phyloP scores from a whole-genome alignment of 805 yeast species.

The Dipodascopsis uninucleata region DNA sequence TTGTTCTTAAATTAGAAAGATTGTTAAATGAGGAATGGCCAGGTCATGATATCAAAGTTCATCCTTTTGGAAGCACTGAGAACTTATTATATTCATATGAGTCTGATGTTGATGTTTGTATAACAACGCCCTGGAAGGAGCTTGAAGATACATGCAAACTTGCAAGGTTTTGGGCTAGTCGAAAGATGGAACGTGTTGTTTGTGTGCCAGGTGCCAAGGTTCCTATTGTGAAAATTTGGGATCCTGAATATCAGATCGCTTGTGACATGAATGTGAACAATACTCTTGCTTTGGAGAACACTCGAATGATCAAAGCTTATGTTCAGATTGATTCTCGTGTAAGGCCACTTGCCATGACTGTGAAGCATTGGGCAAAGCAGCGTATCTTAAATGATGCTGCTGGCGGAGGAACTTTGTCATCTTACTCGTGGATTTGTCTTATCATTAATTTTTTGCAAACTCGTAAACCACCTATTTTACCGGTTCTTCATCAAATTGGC shows the following conservation, averaged over 20 bases:
- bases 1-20: conserved; percentile 23
- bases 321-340: conserved; percentile 30
- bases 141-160: conserved; percentile 27
- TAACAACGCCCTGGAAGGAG: conserved; percentile 19
- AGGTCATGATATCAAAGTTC: conserved; percentile 18
- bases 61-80: conserved; percentile 30
- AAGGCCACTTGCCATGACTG: conserved; percentile 29
- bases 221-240: conserved; percentile 32
- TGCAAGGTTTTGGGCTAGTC: conserved; percentile 23
- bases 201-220: conserved; percentile 32
- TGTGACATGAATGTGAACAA: conserved; percentile 33
- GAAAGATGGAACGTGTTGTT: conserved; percentile 29
- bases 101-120: conserved; percentile 31
- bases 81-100: conserved; percentile 25
- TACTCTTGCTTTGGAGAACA: conserved; percentile 30
- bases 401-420: conserved; percentile 31
- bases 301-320: conserved; percentile 29
- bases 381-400: conserved; percentile 32
- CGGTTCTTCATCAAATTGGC: conserved; percentile 26
- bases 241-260: conserved; percentile 27
- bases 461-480: conserved; percentile 28
- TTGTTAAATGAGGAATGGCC: conserved; percentile 28
- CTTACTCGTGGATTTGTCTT: conserved; percentile 32
- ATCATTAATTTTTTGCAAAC: conserved; percentile 30
- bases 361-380: conserved; percentile 32